Evolutionary conservation across 176 grass and related monocot species (phyloP), one percentile per base, ranked within the genome.

Genomic region (Lolium perenne): DNA sequence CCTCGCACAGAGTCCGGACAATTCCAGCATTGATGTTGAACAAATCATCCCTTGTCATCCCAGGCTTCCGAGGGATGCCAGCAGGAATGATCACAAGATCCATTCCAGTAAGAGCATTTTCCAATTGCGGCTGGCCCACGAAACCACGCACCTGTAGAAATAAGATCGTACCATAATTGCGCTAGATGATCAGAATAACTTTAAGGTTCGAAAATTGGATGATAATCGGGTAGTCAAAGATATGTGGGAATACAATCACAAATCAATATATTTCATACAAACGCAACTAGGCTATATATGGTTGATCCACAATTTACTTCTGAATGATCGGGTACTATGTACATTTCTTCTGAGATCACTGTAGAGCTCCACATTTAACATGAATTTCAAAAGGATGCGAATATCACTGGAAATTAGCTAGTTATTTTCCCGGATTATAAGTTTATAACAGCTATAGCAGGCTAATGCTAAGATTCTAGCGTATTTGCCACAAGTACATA

Each of bases 1-100:
- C 96, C 73, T 94, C 92, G n/a, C 94, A 98, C 22, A 98, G 90
- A 20, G 90, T 94, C 1, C 87, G 90, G 38, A 94, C 88, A 0
- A 99, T 99, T 82, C 94, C 94, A 32, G 97, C 97, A 56, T 96
- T 99, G n/a, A 96, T 99, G 50, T 99, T 99, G 82, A 99, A 96
- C 72, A 99, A 60, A 83, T 99, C 94, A 71, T 99, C 97, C 82
- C 94, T 94, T 49, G 94, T 96, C 97, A 99, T 99, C 23, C 92
- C 92, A 54, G 94, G 94, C 57, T 99, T 98, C 40, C 97, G 82
- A 84, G 97, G 97, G 38, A 99, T 79, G 71, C 94, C 90, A 41
- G 97, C 94, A 55, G 94, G 97, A 89, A 99, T 94, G 63, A 99
- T 88, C 15, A 99, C 94, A 82, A 96, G 84, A 86, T 99, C 97